Base-by-base conservation (phyloP, 768 basidiomycete species). In the Rhodotorula graminis region DNA sequence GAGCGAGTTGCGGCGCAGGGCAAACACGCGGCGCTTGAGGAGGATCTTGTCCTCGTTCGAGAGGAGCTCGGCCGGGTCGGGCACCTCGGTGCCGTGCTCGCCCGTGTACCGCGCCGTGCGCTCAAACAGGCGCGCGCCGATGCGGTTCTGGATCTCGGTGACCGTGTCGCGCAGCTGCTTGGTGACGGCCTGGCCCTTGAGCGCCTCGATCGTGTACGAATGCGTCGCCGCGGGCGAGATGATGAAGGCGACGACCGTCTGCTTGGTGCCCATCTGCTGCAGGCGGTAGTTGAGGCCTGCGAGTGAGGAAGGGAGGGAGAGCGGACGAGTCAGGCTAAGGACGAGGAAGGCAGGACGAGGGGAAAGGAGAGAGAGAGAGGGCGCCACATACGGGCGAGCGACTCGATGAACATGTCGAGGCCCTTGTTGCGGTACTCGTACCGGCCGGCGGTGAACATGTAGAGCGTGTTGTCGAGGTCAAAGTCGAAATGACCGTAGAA, bases 381-480 rank as follows among this genome's bases (percentile, higher is more conserved):
- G 63, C 14, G 80, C 21, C 37, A 61, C 83, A 77, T 64, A 80
- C 95, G 91, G 42, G 95, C 96, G 68, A 99, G 87, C 27, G 90
- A 86, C 82, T 99, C 96, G 77, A 99, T 95, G 81, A 97, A 99
- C 95, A 99, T 96, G 80, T 99, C 96, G 44, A 98, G 93, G 67
- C 96, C 96, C 84, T 99, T 99, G 84, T 99, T 99, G 55, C 96
- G 86, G 82, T 96, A 99, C 81, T 99, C 96, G 82, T 99, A 99
- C 57, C 96, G 88, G 55, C 96, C 96, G n/a, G 96, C 96, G 25
- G 93, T 98, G 83, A 99, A 99, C 87, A 97, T 88, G 91, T 96
- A 83, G 55, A 83, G 77, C 21, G 82, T 83, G 79, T 84, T 83
- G 65, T 79, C 79, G 55, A 98, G 85, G 82, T 97, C 92, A 79